Percentiles rank a stretch among this genome's conserved stretches.
Conservation (phyloP, 2,329 filamentous ascomycete species). For the Coniosporium tulheliwenetii region DNA sequence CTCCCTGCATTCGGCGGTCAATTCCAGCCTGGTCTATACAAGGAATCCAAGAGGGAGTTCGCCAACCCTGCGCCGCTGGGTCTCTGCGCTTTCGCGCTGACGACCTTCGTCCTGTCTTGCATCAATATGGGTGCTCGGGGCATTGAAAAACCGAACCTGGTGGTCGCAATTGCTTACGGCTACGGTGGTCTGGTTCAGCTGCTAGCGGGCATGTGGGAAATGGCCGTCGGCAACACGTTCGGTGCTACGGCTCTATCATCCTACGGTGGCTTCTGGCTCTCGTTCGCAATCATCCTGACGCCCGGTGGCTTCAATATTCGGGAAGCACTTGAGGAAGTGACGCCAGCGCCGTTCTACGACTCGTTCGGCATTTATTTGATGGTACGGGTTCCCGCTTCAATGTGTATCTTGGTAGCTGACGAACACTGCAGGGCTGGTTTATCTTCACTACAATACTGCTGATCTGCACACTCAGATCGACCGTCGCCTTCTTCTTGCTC, state of each 20-base stretch:
- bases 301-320: constrained; percentile 48
- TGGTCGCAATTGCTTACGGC: constrained; percentile 52
- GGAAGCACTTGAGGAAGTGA: constrained; percentile 22
- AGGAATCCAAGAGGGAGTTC: constrained; percentile 49
- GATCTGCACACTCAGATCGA: constrained; percentile 60
- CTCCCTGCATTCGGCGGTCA: constrained; percentile 54
- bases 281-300: constrained; percentile 56
- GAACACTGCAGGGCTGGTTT: constrained; percentile 49
- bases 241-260: constrained; percentile 69
- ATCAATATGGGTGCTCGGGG: constrained; percentile 54
- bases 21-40: constrained; percentile 56
- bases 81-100: constrained; percentile 64
- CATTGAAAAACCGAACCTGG: constrained; percentile 47
- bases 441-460: constrained; percentile 68
- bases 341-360: constrained; percentile 32
- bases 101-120: constrained; percentile 62
- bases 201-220: constrained; percentile 80
- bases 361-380: constrained; percentile 61
- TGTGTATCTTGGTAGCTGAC: background rate
- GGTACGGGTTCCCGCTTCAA: constrained; percentile 17
- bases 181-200: constrained; percentile 71
- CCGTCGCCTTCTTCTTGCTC: constrained; percentile 60
- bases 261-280: constrained; percentile 74
- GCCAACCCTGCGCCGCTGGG: constrained; percentile 69
- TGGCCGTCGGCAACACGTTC: constrained; percentile 77